Percentiles rank a stretch among this genome's conserved stretches.
phyloP scores from a whole-genome alignment of 768 basidiomycete genomes.

The Naganishia friedmannii region DNA sequence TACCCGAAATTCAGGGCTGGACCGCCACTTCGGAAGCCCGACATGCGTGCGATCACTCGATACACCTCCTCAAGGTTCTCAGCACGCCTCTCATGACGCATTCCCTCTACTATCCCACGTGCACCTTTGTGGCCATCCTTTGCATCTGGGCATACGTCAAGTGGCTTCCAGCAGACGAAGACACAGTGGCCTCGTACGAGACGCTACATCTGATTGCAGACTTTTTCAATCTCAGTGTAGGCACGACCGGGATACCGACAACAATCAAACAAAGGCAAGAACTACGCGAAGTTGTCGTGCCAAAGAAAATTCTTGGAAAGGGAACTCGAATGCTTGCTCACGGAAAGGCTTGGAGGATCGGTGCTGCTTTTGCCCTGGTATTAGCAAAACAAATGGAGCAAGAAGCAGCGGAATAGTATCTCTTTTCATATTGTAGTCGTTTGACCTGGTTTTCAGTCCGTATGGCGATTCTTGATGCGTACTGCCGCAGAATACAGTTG shows the following conservation, averaged over 20 bases:
- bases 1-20: slow-evolving; percentile 24
- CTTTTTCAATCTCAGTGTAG: slow-evolving; percentile 9
- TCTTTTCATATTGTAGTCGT: background rate
- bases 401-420: slow-evolving; percentile 7
- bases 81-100: slow-evolving; percentile 17
- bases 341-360: slow-evolving; percentile 27
- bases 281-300: slow-evolving; percentile 9
- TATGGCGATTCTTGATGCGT: no score
- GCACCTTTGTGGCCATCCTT: slow-evolving; percentile 25
- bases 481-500: no score
- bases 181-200: slow-evolving; percentile 18
- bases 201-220: slow-evolving; percentile 1
- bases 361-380: slow-evolving; percentile 26
- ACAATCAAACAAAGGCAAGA: slow-evolving; percentile 11
- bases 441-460: background rate
- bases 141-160: slow-evolving; percentile 29
- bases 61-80: slow-evolving; percentile 21
- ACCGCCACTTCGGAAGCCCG: slow-evolving; percentile 21
- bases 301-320: slow-evolving; percentile 25
- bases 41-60: slow-evolving; percentile 25
- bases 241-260: slow-evolving; percentile 1
- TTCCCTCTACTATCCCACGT: slow-evolving; percentile 27
- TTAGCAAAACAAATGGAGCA: slow-evolving; percentile 26
- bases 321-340: slow-evolving; percentile 26
- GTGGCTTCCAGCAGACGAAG: slow-evolving; percentile 22